Base-by-base conservation (phyloP, 495 filamentous ascomycete species). In the Xanthoparmelia taractica region DNA sequence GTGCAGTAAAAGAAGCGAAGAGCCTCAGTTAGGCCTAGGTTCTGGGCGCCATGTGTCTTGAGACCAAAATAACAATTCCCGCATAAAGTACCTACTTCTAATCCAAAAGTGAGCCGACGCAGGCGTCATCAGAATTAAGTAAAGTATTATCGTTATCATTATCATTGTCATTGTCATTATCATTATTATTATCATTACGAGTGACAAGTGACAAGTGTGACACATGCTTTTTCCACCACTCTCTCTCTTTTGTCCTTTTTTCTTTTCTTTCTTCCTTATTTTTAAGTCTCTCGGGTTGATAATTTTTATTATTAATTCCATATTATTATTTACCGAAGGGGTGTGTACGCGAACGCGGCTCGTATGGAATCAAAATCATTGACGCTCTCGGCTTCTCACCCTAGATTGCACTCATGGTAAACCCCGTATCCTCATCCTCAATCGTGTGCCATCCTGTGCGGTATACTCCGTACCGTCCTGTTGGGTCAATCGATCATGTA, bases 401-500 rank as follows among this genome's bases (percentile, higher is more conserved):
- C 47, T 17, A 50, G 25, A 50, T 29, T 29, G 45, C 45, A 12
- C 45, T 13, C 45, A 48, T 5, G 34, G 34, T 37, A 2, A 41
- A 41, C 18, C 20, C 52, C 15, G 34, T n/a, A 37, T 31, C 23
- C 12, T 2, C 58, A 36, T 48, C 40, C 37, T 23, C 8, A 11
- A n/a, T n/a, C n/a, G n/a, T n/a, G n/a, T n/a, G n/a, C n/a, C n/a
- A n/a, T n/a, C n/a, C n/a, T n/a, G n/a, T n/a, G 41, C 48, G 25
- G 12, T 52, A 11, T 31, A 40, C 15, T 63, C 40, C 54, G 40
- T 58, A 63, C 61, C 61, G 54, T 45, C 47, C 33, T 41, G 15
- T 27, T 63, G 61, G 61, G 61, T 58, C 10, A 58, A 34, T 1
- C 40, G 54, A 38, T 58, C n/a, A 63, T 40, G 55, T 58, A 45